phyloP scores from a whole-genome alignment of 805 yeast species.

The Saturnispora serradocipensis region DNA sequence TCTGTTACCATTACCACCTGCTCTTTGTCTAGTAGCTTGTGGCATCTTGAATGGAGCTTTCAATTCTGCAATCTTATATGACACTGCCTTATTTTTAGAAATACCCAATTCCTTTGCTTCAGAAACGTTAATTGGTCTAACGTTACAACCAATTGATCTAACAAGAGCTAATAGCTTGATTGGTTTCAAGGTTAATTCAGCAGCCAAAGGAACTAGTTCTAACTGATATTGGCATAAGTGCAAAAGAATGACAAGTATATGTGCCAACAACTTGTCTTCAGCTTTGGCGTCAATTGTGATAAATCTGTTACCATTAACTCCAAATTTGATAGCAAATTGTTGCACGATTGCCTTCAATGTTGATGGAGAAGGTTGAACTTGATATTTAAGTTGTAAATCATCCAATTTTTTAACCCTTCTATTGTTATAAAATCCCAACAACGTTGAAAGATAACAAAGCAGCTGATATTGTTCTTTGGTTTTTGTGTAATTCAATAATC shows the following conservation, averaged over 20 bases:
- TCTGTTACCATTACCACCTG: conserved; percentile 10
- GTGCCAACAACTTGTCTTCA: conserved; percentile 81
- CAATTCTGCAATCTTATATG: conserved; percentile 72
- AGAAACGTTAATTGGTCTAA: conserved; percentile 62
- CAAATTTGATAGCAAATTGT: conserved; percentile 49
- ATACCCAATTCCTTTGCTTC: conserved; percentile 69
- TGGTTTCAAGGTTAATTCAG: conserved; percentile 76
- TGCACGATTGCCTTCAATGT: conserved; percentile 64
- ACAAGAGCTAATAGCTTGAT: conserved; percentile 58
- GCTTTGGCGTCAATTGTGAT: conserved; percentile 77
- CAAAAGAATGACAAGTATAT: conserved; percentile 59
- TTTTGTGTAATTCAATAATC: conserved; percentile 25
- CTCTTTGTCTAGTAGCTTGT: conserved; percentile 54
- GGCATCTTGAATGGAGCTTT: conserved; percentile 88
- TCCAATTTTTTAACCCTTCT: conserved; percentile 56
- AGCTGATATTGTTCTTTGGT: conserved; percentile 51
- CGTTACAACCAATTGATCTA: conserved; percentile 73
- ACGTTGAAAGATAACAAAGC: conserved; percentile 69
- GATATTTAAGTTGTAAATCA: conserved; percentile 49
- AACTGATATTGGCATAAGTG: conserved; percentile 69
- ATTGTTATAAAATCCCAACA: conserved; percentile 71
- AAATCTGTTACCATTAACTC: conserved; percentile 31
- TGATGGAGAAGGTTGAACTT: conserved; percentile 68
- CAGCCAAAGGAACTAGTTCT: conserved; percentile 73
- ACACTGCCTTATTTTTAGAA: conserved; percentile 40